Conservation (phyloP, 805 yeast species). For the Kodamaea neixiangensis region DNA sequence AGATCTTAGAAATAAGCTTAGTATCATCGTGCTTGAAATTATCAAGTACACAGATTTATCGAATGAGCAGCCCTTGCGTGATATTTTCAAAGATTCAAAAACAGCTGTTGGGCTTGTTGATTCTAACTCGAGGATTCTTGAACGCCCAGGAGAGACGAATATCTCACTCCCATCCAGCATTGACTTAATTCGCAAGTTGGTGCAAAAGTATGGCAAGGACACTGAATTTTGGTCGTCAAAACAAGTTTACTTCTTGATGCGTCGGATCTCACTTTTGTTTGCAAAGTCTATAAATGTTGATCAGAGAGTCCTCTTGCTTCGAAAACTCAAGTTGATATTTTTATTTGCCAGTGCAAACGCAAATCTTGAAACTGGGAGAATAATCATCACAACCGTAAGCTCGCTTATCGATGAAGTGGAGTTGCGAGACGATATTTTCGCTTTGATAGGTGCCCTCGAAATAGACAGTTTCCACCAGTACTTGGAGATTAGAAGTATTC, state of each 20-base stretch:
- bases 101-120: slow-evolving; percentile 11
- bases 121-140: slow-evolving; percentile 8
- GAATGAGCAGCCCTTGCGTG: slow-evolving; percentile 21
- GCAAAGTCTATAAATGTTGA: slow-evolving; percentile 19
- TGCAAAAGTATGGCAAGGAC: slow-evolving; percentile 21
- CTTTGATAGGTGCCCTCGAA: slow-evolving; percentile 22
- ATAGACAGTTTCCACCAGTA: slow-evolving; percentile 7
- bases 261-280: slow-evolving; percentile 31
- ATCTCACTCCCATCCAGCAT: slow-evolving; percentile 28
- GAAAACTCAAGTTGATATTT: slow-evolving; percentile 41
- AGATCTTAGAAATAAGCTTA: slow-evolving; percentile 26
- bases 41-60: slow-evolving; percentile 43
- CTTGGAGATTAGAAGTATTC: slow-evolving; percentile 8
- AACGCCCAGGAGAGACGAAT: slow-evolving; percentile 14
- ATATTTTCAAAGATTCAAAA: slow-evolving; percentile 9
- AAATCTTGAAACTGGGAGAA: slow-evolving; percentile 17
- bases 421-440: slow-evolving; percentile 26
- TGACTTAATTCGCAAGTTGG: slow-evolving; percentile 26
- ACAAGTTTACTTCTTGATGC: slow-evolving; percentile 37
- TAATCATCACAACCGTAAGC: slow-evolving; percentile 22
- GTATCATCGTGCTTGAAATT: slow-evolving; percentile 37
- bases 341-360: slow-evolving; percentile 20
- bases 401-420: slow-evolving; percentile 19
- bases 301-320: slow-evolving; percentile 25
- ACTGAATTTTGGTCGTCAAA: slow-evolving; percentile 36